Percentiles rank a stretch among this genome's conserved stretches.
Conservation (phyloP, 2,329 filamentous ascomycete genomes). For the Talaromyces rugulosus region DNA sequence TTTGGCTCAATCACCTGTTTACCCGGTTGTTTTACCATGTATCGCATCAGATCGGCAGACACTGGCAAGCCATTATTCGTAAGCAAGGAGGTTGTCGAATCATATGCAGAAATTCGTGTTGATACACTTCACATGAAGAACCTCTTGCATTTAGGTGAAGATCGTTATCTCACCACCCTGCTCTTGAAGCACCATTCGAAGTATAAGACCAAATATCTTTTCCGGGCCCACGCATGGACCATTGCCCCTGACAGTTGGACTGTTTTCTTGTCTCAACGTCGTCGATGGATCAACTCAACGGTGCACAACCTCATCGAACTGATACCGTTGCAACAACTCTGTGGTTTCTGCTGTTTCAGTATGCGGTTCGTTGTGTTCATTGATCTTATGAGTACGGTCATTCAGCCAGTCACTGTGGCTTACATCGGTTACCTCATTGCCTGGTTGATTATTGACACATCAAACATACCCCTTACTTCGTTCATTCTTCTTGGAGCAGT, state of each 20-base stretch:
- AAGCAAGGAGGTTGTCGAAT: slow-evolving; percentile 82
- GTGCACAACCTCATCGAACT: slow-evolving; percentile 97
- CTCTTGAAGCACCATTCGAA: slow-evolving; percentile 86
- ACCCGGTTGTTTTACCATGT: slow-evolving; percentile 99
- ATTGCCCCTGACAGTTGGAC: slow-evolving; percentile 91
- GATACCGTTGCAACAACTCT: slow-evolving; percentile 87
- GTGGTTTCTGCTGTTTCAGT: slow-evolving; percentile 99
- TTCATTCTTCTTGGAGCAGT: slow-evolving; percentile 92
- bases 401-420: slow-evolving; percentile 84
- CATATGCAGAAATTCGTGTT: slow-evolving; percentile 88
- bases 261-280: slow-evolving; percentile 95
- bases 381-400: slow-evolving; percentile 84
- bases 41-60: slow-evolving; percentile 89
- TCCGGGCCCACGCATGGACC: slow-evolving; percentile 89
- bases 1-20: slow-evolving; percentile 97
- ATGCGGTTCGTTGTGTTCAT: slow-evolving; percentile 98
- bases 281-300: slow-evolving; percentile 99
- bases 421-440: slow-evolving; percentile 91
- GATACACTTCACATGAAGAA: slow-evolving; percentile 99
- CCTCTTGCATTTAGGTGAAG: slow-evolving; percentile 89
- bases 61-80: slow-evolving; percentile 95
- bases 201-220: slow-evolving; percentile 98
- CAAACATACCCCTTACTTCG: slow-evolving; percentile 72
- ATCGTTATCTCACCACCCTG: slow-evolving; percentile 93
- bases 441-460: slow-evolving; percentile 58